phyloP scores from a whole-genome alignment of 116 monocot genomes.

The Thalassia testudinum region DNA sequence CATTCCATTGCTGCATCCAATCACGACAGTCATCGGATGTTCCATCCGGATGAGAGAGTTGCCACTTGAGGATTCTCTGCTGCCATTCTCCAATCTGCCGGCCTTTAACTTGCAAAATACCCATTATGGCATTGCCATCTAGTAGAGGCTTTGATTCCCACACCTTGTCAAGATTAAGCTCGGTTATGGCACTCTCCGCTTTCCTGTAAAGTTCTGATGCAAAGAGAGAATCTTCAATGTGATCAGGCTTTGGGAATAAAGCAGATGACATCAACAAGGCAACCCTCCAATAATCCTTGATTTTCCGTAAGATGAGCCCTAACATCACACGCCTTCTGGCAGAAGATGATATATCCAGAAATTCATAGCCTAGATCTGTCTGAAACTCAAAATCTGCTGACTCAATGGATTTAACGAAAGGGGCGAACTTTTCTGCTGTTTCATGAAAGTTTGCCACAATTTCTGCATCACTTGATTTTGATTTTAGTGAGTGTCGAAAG shows the following conservation, averaged over 20 bases:
- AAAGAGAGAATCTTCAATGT: not conserved
- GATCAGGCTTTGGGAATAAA: slow-evolving; percentile 14
- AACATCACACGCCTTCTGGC: slow-evolving; percentile 51
- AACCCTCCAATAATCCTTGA: slow-evolving; percentile 82
- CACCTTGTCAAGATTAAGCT: slow-evolving; percentile 47
- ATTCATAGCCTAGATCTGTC: slow-evolving; percentile 45
- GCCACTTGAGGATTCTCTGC: slow-evolving; percentile 74
- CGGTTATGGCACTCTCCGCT: slow-evolving; percentile 10
- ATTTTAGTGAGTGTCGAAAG: slow-evolving; percentile 68
- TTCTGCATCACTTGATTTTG: slow-evolving; percentile 74
- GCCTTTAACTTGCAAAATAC: slow-evolving; percentile 58
- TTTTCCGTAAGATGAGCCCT: slow-evolving; percentile 67
- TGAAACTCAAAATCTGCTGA: slow-evolving; percentile 13
- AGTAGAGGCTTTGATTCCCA: slow-evolving; percentile 82
- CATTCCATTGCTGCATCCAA: slow-evolving; percentile 58
- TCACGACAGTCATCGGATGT: slow-evolving; percentile 52
- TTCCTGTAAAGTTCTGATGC: slow-evolving; percentile 17
- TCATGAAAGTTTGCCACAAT: slow-evolving; percentile 50
- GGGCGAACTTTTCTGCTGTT: slow-evolving; percentile 45
- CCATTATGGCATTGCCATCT: slow-evolving; percentile 82
- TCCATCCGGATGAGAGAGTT: slow-evolving; percentile 68
- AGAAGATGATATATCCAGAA: slow-evolving; percentile 26
- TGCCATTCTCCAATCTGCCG: slow-evolving; percentile 79
- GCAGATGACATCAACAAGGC: slow-evolving; percentile 64
- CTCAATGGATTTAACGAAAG: slow-evolving; percentile 36